Evolutionary conservation across 2,329 filamentous ascomycete species (phyloP).

Genomic region (Metarhizium album): DNA sequence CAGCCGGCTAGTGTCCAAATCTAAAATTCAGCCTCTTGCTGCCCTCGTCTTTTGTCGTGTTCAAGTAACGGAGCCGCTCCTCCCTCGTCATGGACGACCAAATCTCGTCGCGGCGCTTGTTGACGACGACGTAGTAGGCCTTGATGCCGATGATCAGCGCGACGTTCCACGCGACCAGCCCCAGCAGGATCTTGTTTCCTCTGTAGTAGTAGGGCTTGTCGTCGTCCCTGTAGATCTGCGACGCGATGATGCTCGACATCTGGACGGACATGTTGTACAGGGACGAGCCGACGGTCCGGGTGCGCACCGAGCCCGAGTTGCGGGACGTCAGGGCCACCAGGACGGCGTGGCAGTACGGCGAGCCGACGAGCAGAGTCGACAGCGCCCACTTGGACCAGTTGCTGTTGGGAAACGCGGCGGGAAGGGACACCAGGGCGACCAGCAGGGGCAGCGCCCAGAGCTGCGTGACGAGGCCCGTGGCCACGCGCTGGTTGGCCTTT

Average conservation of each 20-base stretch:
- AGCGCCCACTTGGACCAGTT: slow-evolving; percentile 23
- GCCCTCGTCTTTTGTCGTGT: slow-evolving; percentile 30
- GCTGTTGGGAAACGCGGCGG: slow-evolving; percentile 12
- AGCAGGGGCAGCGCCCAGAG: slow-evolving; percentile 45
- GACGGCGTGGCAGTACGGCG: slow-evolving; percentile 24
- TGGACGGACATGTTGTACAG: slow-evolving; percentile 40
- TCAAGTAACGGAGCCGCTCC: slow-evolving; percentile 21
- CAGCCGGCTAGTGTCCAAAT: slow-evolving; percentile 25
- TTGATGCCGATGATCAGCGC: slow-evolving; percentile 37
- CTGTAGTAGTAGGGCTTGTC: slow-evolving; percentile 21
- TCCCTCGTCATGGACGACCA: slow-evolving; percentile 38
- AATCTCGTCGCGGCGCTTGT: slow-evolving; percentile 29
- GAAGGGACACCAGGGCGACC: slow-evolving; percentile 29
- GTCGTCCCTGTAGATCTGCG: slow-evolving; percentile 29
- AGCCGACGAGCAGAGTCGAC: slow-evolving; percentile 22
- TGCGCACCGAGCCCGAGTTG: slow-evolving; percentile 48
- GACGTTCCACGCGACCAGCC: slow-evolving; percentile 36
- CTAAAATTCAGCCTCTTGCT: slow-evolving; percentile 33
- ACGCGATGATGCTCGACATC: slow-evolving; percentile 20
- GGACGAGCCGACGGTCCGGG: slow-evolving; percentile 45
- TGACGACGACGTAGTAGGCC: slow-evolving; percentile 39
- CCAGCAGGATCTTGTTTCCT: slow-evolving; percentile 41
- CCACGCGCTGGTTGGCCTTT: slow-evolving; percentile 24
- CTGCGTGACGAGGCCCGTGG: slow-evolving; percentile 33
- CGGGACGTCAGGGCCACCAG: slow-evolving; percentile 46